phyloP scores from a whole-genome alignment of 2,329 filamentous ascomycete species.

The Catunica adiposa region DNA sequence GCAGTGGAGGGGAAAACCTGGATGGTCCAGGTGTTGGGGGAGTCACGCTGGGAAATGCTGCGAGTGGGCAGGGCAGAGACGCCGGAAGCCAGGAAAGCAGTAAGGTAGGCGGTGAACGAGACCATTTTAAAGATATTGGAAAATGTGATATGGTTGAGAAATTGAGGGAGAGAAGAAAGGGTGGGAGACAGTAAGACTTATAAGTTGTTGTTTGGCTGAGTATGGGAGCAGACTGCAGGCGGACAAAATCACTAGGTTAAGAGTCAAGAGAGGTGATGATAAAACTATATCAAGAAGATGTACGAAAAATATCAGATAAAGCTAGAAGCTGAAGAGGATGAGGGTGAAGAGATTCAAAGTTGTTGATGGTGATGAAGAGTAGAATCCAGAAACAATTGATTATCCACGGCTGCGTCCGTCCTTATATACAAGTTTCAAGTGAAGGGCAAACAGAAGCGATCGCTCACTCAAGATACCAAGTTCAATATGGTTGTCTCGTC shows the following conservation, averaged over 20 bases:
- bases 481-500: neutral
- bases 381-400: neutral
- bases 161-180: neutral
- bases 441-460: neutral
- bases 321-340: neutral
- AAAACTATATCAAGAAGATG: neutral
- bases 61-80: constrained; percentile 8
- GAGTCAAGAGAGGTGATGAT: neutral
- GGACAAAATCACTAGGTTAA: neutral
- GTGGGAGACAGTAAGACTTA: neutral
- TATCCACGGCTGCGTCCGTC: neutral
- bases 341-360: neutral
- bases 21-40: constrained; percentile 8
- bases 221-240: neutral
- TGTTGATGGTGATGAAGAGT: neutral
- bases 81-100: constrained; percentile 12
- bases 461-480: neutral
- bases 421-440: neutral
- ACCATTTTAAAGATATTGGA: constrained; percentile 13
- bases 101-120: constrained; percentile 3
- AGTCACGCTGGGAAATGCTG: neutral
- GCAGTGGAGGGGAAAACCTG: constrained; percentile 5
- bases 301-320: too few relatives aligned
- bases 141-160: neutral
- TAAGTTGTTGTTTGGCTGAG: neutral